Base-by-base conservation (phyloP, 2,329 filamentous ascomycete species). In the Purpureocillium takamizusanense region DNA sequence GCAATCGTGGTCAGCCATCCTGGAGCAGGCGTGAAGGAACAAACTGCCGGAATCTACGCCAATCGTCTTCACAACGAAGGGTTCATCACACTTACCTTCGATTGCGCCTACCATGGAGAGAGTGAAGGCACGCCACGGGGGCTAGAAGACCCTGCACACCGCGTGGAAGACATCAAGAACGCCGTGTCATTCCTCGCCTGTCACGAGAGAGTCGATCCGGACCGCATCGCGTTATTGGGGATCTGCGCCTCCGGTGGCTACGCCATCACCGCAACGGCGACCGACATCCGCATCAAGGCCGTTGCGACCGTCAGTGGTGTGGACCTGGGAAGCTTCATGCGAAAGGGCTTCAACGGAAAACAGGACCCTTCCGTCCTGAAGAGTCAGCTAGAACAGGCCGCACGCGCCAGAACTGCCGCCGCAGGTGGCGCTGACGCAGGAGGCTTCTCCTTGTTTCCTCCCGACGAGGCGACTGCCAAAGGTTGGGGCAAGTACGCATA, bases 21-120 rank as follows among this genome's bases (percentile, higher is more conserved):
- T 65, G 30, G 21, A 25, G 21, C 6, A 5, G 21, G 21, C 5
- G 21, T 25, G 10, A 66, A 67, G 41, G 62, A 66, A 43, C 61
- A 66, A 44, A 53, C 61, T 1, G 31, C 60, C 2, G 51, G 47
- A 6, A 37, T 52, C 29, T 59, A 66, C 35, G 60, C 60, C 12
- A 41, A 45, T 3, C 15, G 40, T 0, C 49, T 65, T 6, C 36
- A 56, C 14, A 38, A 55, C 16, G 40, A 43, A 2, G 60, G 62
- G 8, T 64, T 64, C 44, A 41, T 47, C 32, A 36, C 44, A 7
- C 46, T 66, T 7, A 45, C 52, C n/a, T 65, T 49, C 40, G 63
- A 67, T 38, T 54, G 61, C 6, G 53, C 53, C 3, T 61, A 61
- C 36, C 60, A 65, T 39, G 62, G 63, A 17, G 56, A 56, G 38